Evolutionary conservation across 140 eudicot genomes (phyloP).

Genomic region (Bidens hawaiensis): DNA sequence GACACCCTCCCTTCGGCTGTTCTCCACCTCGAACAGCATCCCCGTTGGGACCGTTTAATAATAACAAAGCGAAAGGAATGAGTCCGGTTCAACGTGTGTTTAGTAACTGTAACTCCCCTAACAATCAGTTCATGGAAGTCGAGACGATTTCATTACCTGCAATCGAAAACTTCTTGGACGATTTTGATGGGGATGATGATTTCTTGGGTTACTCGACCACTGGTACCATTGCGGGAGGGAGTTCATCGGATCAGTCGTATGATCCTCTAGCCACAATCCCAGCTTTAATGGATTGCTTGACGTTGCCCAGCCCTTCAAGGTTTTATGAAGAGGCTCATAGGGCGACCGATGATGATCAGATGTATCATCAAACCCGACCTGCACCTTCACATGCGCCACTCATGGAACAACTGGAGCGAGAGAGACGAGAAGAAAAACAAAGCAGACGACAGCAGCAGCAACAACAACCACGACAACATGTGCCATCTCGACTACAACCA

Average conservation of each 20-base stretch:
- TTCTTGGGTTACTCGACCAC: conserved; percentile 31
- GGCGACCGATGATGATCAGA: conserved; percentile 15
- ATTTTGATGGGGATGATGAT: conserved; percentile 38
- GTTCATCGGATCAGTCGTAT: conserved; percentile 28
- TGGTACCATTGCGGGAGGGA: not conserved
- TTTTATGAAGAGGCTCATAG: conserved; percentile 41
- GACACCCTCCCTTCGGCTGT: conserved; percentile 28
- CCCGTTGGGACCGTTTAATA: conserved; percentile 39
- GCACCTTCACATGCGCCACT: conserved; percentile 35
- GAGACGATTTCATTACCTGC: conserved; percentile 66
- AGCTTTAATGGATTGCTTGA: conserved; percentile 61
- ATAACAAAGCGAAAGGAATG: conserved; percentile 49
- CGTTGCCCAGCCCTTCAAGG: conserved; percentile 54
- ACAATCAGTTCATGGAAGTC: conserved; percentile 62
- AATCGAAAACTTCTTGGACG: conserved; percentile 59
- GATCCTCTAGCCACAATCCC: conserved; percentile 48
- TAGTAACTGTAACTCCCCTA: conserved; percentile 69
- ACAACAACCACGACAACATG: conserved; percentile 16
- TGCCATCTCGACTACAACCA: conserved; percentile 32
- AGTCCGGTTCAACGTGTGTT: conserved; percentile 68
- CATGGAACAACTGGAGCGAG: conserved; percentile 54
- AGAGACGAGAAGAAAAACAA: conserved; percentile 57
- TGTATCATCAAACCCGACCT: conserved; percentile 28
- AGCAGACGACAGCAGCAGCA: conserved; percentile 27
- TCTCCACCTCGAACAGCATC: conserved; percentile 29